These are phyloP conservation scores for Yamadazyma epiphylla DNA, from an alignment of 1,139 yeast genomes.

Conservation along the genomic window DNA sequence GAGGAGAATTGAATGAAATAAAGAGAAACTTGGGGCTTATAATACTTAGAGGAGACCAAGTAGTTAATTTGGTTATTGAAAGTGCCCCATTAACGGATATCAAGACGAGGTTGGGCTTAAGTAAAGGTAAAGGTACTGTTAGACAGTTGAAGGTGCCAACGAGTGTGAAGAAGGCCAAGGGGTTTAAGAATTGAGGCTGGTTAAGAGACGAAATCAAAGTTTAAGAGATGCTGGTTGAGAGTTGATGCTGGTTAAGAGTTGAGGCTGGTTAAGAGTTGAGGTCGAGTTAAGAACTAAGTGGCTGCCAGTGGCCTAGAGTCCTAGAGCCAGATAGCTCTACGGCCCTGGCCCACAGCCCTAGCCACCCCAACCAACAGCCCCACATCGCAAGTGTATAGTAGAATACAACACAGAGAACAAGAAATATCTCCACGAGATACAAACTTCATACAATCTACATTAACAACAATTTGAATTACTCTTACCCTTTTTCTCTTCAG, in stretches of 20 bases:
- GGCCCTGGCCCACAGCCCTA: not conserved
- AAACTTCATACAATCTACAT: conserved; percentile 1
- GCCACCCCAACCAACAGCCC: too few relatives aligned
- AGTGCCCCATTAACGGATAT: conserved; percentile 64
- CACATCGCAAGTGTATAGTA: too few relatives aligned
- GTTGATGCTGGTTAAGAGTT: not conserved
- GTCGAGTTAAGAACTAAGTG: too few relatives aligned
- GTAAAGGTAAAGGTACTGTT: conserved; percentile 43
- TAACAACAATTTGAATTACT: conserved; percentile 65
- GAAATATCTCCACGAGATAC: not conserved
- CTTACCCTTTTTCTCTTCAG: conserved; percentile 69
- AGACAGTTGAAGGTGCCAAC: conserved; percentile 36
- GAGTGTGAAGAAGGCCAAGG: conserved; percentile 12
- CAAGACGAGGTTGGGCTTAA: conserved; percentile 37
- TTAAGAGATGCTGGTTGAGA: not conserved
- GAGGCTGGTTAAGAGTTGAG: not conserved
- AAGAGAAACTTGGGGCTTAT: conserved; percentile 77
- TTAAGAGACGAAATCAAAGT: too few relatives aligned
- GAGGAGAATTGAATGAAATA: conserved; percentile 39
- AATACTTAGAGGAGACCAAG: conserved; percentile 84
- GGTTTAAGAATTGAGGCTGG: too few relatives aligned
- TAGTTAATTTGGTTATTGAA: conserved; percentile 80
- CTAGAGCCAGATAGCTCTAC: too few relatives aligned
- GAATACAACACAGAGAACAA: not conserved
- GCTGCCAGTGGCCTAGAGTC: too few relatives aligned